Conservation (phyloP, 1,139 yeast genomes). For the Suhomyces chickasaworum region DNA sequence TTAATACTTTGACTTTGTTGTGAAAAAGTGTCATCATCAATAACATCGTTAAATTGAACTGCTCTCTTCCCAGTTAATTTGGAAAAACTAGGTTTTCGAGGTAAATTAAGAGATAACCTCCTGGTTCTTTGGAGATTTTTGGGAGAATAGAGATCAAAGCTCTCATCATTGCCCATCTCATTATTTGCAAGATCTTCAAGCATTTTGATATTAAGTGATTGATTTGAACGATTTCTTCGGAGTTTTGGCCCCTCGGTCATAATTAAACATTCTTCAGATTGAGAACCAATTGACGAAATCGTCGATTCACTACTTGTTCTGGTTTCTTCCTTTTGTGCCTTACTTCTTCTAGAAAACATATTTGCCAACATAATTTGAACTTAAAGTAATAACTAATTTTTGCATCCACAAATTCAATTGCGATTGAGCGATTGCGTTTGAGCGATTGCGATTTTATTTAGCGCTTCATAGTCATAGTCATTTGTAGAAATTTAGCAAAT, state of each 20-base stretch:
- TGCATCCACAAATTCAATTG: neutral
- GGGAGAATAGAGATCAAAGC: constrained; percentile 17
- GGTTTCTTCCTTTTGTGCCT: neutral
- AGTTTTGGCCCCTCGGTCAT: constrained; percentile 13
- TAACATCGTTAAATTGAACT: constrained; percentile 13
- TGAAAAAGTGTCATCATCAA: neutral
- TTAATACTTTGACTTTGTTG: neutral
- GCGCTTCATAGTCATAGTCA: too few relatives aligned
- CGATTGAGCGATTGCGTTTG: too few relatives aligned
- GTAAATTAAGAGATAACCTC: constrained; percentile 11
- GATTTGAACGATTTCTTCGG: constrained; percentile 11
- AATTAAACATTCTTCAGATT: constrained; percentile 8
- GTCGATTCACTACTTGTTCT: constrained; percentile 5
- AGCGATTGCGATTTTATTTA: constrained; percentile 3
- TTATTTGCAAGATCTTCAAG: constrained; percentile 11
- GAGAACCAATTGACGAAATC: neutral
- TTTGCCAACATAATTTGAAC: constrained; percentile 5
- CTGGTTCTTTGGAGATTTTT: constrained; percentile 13
- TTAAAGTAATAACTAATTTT: neutral
- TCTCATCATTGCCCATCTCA: constrained; percentile 11
- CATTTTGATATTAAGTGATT: neutral
- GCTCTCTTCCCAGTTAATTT: constrained; percentile 11
- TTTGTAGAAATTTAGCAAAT: too few relatives aligned
- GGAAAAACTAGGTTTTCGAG: constrained; percentile 7
- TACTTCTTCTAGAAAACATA: constrained; percentile 3